These are phyloP conservation scores for Sinapis alba DNA, from an alignment of 441 rosid genomes.

Conservation along the genomic window DNA sequence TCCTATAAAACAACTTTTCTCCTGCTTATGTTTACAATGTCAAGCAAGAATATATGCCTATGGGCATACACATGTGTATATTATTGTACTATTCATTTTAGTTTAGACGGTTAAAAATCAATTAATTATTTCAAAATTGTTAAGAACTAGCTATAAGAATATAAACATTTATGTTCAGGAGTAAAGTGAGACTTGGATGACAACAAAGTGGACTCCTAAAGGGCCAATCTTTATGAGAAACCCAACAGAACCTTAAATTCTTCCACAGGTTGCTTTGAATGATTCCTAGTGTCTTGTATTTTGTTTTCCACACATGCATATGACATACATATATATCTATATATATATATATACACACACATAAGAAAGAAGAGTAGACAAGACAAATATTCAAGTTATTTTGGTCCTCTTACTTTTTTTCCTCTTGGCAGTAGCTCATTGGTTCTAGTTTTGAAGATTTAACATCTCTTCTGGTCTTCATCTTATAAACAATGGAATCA, in stretches of 20 bases:
- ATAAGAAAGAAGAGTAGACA: background rate
- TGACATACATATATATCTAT: slow-evolving; percentile 11
- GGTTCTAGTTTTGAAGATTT: slow-evolving; percentile 7
- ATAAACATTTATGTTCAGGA: background rate
- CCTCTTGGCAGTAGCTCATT: slow-evolving; percentile 13
- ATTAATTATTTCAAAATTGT: background rate
- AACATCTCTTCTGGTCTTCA: background rate
- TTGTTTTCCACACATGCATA: slow-evolving; percentile 26
- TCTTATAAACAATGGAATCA: slow-evolving; percentile 37
- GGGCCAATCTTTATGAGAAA: slow-evolving; percentile 56
- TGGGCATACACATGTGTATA: slow-evolving; percentile 14
- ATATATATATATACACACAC: too few relatives aligned
- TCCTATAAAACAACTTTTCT: slow-evolving; percentile 29
- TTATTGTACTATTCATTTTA: slow-evolving; percentile 7
- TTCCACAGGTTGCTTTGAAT: slow-evolving; percentile 37
- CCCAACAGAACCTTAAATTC: slow-evolving; percentile 32
- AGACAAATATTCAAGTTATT: slow-evolving; percentile 13
- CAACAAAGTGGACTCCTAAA: slow-evolving; percentile 44
- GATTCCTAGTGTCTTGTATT: slow-evolving; percentile 21
- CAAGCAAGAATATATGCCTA: slow-evolving; percentile 85
- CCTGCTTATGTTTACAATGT: slow-evolving; percentile 43
- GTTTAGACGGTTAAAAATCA: background rate
- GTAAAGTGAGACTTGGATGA: slow-evolving; percentile 44
- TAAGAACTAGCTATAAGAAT: background rate
- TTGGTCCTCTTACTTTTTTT: slow-evolving; percentile 10